A percentile compares a stretch with the other conserved stretches of the same genome.
Evolutionary conservation across 2,329 filamentous ascomycete genomes (phyloP).

Genomic region (Calonectria crousiana): DNA sequence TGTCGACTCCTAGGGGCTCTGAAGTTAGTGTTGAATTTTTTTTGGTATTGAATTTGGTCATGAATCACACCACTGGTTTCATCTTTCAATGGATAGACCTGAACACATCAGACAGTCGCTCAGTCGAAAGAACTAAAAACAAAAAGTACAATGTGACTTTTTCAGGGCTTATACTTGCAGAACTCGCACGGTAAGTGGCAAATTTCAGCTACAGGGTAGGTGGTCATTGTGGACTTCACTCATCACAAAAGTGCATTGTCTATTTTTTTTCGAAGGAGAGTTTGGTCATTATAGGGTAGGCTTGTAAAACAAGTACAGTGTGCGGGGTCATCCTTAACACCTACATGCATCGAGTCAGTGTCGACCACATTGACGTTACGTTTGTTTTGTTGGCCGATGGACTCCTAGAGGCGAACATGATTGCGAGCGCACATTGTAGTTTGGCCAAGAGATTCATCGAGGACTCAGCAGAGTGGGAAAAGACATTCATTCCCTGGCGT

Average conservation of each 20-base stretch:
- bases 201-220: background rate
- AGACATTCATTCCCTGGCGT: slow-evolving; percentile 40
- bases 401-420: background rate
- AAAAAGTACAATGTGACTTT: background rate
- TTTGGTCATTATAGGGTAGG: background rate
- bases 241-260: background rate
- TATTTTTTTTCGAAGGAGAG: background rate
- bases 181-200: background rate
- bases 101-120: background rate
- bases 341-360: background rate
- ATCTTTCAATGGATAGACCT: background rate
- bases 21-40: background rate
- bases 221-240: background rate
- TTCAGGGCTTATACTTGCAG: background rate
- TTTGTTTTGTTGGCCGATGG: too few relatives aligned
- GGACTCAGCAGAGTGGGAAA: slow-evolving; percentile 1
- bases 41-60: background rate
- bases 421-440: too few relatives aligned
- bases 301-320: background rate
- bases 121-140: background rate
- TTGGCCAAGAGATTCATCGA: background rate
- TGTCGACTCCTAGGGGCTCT: background rate
- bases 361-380: background rate
- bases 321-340: background rate
- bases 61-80: too few relatives aligned